A percentile compares a stretch with the other conserved stretches of the same genome.
phyloP scores from a whole-genome alignment of 208 protist species.

The Acanthamoeba lenticulata region DNA sequence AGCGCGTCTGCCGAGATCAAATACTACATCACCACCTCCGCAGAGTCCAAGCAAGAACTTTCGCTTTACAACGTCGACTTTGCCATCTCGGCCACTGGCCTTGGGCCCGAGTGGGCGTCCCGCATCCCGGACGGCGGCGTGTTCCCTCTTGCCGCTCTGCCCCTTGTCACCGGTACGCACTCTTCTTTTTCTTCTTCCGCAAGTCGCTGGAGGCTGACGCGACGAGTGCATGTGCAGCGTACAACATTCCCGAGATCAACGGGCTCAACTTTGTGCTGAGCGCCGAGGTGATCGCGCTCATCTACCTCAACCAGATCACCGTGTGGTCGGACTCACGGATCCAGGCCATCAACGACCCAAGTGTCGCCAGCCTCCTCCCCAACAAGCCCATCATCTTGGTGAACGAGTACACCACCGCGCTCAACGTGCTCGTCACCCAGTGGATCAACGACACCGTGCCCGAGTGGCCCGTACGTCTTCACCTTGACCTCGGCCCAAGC shows the following conservation, averaged over 20 bases:
- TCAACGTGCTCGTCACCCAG: background rate
- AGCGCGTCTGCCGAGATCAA: background rate
- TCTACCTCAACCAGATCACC: conserved; percentile 1
- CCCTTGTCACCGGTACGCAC: background rate
- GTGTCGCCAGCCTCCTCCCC: background rate
- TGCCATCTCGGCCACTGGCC: background rate
- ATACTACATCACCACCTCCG: background rate
- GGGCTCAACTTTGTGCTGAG: background rate
- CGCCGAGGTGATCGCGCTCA: background rate
- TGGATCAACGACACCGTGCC: background rate
- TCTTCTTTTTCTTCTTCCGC: background rate
- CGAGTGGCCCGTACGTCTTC: background rate
- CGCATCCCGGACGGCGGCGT: background rate
- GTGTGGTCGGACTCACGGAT: conserved; percentile 2
- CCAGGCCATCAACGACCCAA: background rate
- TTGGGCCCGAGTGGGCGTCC: background rate
- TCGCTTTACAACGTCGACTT: background rate
- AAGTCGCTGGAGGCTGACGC: background rate
- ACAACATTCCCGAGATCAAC: background rate
- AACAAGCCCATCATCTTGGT: background rate
- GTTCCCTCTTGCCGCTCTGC: background rate
- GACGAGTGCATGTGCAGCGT: background rate
- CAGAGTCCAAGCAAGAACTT: background rate
- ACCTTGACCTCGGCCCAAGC: background rate
- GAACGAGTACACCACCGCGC: background rate